phyloP scores from a whole-genome alignment of 2,329 filamentous ascomycete species.

The Xylariales sp. region DNA sequence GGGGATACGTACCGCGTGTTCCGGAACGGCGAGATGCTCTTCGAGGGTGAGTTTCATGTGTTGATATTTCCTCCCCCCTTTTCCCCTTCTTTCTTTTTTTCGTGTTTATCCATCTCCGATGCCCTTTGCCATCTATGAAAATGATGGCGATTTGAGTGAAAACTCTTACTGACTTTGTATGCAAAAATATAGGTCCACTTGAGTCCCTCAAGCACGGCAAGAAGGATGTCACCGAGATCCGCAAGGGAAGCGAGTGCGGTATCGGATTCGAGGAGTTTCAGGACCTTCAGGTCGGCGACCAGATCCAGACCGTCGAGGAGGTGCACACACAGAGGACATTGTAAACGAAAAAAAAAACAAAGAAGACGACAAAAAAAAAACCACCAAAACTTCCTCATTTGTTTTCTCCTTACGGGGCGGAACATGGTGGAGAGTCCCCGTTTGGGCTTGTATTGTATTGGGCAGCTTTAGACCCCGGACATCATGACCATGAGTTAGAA shows the following conservation, averaged over 20 bases:
- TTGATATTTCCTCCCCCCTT: slow-evolving; percentile 1
- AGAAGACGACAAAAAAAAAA: no score
- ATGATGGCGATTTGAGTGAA: slow-evolving; percentile 1
- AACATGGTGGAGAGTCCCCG: no score
- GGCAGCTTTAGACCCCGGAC: no score
- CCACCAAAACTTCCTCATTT: no score
- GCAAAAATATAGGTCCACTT: slow-evolving; percentile 59
- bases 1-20: slow-evolving; percentile 66
- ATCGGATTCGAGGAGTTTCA: slow-evolving; percentile 79
- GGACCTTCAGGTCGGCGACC: slow-evolving; percentile 74
- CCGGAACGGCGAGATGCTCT: slow-evolving; percentile 66
- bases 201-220: slow-evolving; percentile 85
- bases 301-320: slow-evolving; percentile 84
- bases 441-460: no score
- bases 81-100: background rate
- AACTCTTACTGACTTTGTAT: background rate
- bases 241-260: slow-evolving; percentile 90
- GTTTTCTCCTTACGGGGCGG: no score
- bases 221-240: slow-evolving; percentile 85
- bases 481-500: no score
- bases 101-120: background rate
- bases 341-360: slow-evolving; percentile 29
- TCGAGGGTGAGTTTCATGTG: slow-evolving; percentile 64
- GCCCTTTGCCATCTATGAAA: slow-evolving; percentile 6
- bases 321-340: slow-evolving; percentile 63